phyloP scores from a whole-genome alignment of 345 rosid genomes.

The Corchorus capsularis region DNA sequence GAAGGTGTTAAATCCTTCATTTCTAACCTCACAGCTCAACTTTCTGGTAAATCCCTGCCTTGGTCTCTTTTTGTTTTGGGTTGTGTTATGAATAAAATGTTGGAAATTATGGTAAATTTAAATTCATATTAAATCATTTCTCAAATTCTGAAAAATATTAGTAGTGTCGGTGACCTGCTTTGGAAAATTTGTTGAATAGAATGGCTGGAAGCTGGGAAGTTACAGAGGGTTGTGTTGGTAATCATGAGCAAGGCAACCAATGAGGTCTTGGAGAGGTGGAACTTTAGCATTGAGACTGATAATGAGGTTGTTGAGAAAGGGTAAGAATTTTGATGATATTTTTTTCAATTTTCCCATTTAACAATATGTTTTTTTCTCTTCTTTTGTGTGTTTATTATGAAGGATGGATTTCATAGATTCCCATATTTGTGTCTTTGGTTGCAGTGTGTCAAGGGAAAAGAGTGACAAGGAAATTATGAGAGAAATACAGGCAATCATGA shows the following conservation, averaged over 20 bases:
- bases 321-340: conserved; percentile 31
- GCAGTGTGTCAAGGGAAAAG: conserved; percentile 88
- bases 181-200: conserved; percentile 43
- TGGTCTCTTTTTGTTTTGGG: neutral
- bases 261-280: conserved; percentile 96
- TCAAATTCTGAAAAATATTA: neutral
- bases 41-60: conserved; percentile 55
- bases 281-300: conserved; percentile 88
- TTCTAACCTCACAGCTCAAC: conserved; percentile 64
- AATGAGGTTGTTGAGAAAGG: conserved; percentile 81
- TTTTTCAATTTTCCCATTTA: neutral
- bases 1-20: conserved; percentile 86
- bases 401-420: conserved; percentile 11
- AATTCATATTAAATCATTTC: neutral
- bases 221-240: conserved; percentile 85
- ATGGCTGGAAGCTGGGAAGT: conserved; percentile 89
- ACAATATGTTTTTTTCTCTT: neutral
- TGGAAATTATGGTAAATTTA: neutral
- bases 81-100: neutral
- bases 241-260: conserved; percentile 80
- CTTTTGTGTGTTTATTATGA: neutral
- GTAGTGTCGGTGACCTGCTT: conserved; percentile 12
- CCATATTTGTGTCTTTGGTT: neutral
- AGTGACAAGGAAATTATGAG: conserved; percentile 97
- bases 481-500: conserved; percentile 94